These are phyloP conservation scores for Boletus speciosus DNA, from an alignment of 768 basidiomycete species.

Conservation along the genomic window DNA sequence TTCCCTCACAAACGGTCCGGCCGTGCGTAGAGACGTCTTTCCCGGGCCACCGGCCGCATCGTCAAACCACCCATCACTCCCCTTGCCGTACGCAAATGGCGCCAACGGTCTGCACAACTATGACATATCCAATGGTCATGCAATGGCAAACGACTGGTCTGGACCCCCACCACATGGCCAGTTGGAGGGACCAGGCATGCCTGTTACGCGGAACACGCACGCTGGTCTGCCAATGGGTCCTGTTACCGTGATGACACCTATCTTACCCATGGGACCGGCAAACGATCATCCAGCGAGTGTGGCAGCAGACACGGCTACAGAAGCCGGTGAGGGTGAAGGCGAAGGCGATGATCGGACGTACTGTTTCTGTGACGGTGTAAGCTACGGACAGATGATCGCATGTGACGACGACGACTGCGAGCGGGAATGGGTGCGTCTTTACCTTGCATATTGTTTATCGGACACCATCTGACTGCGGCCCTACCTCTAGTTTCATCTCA, in stretches of 20 bases:
- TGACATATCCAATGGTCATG: conserved; percentile 35
- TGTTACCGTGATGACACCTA: conserved; percentile 22
- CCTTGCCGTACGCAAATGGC: conserved; percentile 38
- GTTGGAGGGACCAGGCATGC: conserved; percentile 78
- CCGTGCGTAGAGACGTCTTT: conserved; percentile 41
- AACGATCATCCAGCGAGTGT: conserved; percentile 35
- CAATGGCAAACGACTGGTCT: conserved; percentile 46
- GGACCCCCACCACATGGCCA: conserved; percentile 48
- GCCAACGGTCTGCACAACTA: conserved; percentile 39
- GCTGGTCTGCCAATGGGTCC: conserved; percentile 23
- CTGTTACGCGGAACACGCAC: conserved; percentile 48
- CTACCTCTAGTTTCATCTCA: conserved; percentile 67
- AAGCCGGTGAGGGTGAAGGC: conserved; percentile 51
- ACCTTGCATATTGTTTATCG: conserved; percentile 1
- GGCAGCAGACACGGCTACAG: conserved; percentile 40
- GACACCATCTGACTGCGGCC: conserved; percentile 11
- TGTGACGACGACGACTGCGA: conserved; percentile 82
- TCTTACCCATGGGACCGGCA: conserved; percentile 23
- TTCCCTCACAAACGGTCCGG: conserved; percentile 38
- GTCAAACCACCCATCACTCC: conserved; percentile 52
- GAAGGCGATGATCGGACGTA: conserved; percentile 63
- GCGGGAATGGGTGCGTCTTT: conserved; percentile 78
- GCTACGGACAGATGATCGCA: conserved; percentile 93
- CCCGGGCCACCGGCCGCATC: conserved; percentile 50
- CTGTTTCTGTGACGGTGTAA: conserved; percentile 80